phyloP scores from a whole-genome alignment of 2,329 filamentous ascomycete species.

The Fusarium sambucinum region DNA sequence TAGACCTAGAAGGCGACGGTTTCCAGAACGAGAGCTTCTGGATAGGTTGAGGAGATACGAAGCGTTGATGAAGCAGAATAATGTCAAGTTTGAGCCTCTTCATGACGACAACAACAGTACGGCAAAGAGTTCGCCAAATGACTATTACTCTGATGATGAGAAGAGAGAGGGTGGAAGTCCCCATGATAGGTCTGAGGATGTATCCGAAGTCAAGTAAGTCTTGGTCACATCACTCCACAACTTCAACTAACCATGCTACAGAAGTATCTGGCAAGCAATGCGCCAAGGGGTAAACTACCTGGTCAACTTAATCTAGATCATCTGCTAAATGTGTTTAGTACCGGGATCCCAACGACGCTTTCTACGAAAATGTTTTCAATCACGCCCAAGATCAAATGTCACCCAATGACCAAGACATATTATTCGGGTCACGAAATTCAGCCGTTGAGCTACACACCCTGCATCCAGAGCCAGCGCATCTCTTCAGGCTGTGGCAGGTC shows the following conservation, averaged over 20 bases:
- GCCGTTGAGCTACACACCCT: slow-evolving; percentile 60
- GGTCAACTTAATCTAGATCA: too few species aligned
- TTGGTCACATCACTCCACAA: too few species aligned
- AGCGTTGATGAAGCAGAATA: slow-evolving; percentile 64
- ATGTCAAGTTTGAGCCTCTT: slow-evolving; percentile 65
- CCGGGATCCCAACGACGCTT: not conserved
- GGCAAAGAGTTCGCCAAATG: not conserved
- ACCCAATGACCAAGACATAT: slow-evolving; percentile 60
- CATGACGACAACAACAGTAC: slow-evolving; percentile 35
- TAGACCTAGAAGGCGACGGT: slow-evolving; percentile 55
- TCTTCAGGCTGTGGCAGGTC: slow-evolving; percentile 67
- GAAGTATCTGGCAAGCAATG: slow-evolving; percentile 28
- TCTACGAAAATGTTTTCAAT: slow-evolving; percentile 51
- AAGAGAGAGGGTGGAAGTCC: not conserved
- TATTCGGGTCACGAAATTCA: slow-evolving; percentile 62
- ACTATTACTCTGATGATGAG: slow-evolving; percentile 25
- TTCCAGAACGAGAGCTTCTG: slow-evolving; percentile 69
- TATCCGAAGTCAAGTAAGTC: slow-evolving; percentile 31
- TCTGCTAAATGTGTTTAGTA: not conserved
- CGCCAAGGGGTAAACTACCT: slow-evolving; percentile 14
- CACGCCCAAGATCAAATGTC: slow-evolving; percentile 60
- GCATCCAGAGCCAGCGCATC: slow-evolving; percentile 62
- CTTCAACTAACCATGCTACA: not conserved
- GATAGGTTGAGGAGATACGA: slow-evolving; percentile 70
- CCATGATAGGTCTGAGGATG: not conserved